Evolutionary conservation across 805 yeast genomes (phyloP), one percentile per base, ranked within the genome.

Genomic region (Cyberlindnera bimundalis): DNA sequence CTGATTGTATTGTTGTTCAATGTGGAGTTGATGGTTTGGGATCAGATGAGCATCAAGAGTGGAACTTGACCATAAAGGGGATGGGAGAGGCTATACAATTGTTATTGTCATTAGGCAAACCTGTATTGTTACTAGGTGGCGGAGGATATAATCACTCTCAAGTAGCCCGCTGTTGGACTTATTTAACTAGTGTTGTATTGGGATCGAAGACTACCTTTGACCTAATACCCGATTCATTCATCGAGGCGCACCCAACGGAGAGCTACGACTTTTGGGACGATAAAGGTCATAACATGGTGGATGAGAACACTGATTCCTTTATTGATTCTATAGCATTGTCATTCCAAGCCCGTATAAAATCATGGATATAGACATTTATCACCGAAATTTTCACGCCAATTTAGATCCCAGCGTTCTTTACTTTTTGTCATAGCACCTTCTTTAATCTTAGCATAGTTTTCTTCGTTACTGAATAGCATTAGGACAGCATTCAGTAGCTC

Each of bases 391-490:
- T 17, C 29, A 31, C 67, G 64, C 98, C 98, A 91, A 55, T 81
- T 84, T 11, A 70, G 63, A 31, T 78, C 76, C 98, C 98, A 91
- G 40, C 84, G 73, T 19, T 62, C 58, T 31, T 65, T 46, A 38
- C 95, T 78, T 62, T 90, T 96, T n/a, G 52, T 42, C 36, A 80
- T 14, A 0, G 97, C 98, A 12, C 96, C 96, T 9, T 54, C 47
- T 50, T 74, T 79, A 31, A 91, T 53, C 2, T 47, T 66, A 0
- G 53, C 44, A 34, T 73, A 59, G 6, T 71, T 61, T 1, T 49
- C 37, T 0, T 48, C 43, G 40, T 65, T 63, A 34, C 55, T 60
- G 33, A 74, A 55, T 14, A 70, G 42, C 18, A 58, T 50, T 9
- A 57, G 52, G 14, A 79, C 45, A 1, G 70, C 61, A 17, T 68